These are phyloP conservation scores for Septoria petroselini DNA, from an alignment of 2,329 filamentous ascomycete species.

Conservation along the genomic window DNA sequence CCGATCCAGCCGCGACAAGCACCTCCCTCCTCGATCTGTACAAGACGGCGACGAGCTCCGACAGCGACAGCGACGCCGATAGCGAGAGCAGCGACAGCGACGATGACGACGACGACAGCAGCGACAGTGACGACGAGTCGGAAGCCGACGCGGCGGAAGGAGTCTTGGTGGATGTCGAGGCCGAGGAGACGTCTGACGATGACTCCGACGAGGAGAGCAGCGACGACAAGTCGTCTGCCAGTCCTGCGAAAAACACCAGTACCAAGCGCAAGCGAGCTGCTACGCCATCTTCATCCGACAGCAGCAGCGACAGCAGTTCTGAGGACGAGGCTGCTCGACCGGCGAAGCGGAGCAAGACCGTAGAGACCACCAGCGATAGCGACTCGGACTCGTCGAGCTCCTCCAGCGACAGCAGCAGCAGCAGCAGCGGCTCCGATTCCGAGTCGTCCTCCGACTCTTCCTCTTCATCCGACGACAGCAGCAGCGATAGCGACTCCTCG, in stretches of 20 bases:
- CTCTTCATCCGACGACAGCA: slow-evolving; percentile 7
- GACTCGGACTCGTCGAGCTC: slow-evolving; percentile 25
- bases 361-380: slow-evolving; percentile 24
- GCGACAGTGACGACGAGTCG: slow-evolving; percentile 19
- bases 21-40: slow-evolving; percentile 29
- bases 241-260: slow-evolving; percentile 5
- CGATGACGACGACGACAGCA: no score
- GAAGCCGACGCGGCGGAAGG: slow-evolving; percentile 21
- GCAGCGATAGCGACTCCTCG: slow-evolving; percentile 18
- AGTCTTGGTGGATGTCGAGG: slow-evolving; percentile 25
- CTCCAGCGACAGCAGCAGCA: slow-evolving; percentile 21
- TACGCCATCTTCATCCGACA: slow-evolving; percentile 23
- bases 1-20: not conserved
- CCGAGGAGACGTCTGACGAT: slow-evolving; percentile 28
- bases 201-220: slow-evolving; percentile 24
- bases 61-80: slow-evolving; percentile 15
- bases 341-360: slow-evolving; percentile 33
- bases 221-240: slow-evolving; percentile 10
- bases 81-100: slow-evolving; percentile 22
- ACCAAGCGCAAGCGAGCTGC: slow-evolving; percentile 25
- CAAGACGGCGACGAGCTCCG: slow-evolving; percentile 18
- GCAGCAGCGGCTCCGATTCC: slow-evolving; percentile 32
- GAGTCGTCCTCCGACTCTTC: slow-evolving; percentile 20
- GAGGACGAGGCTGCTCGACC: slow-evolving; percentile 34
- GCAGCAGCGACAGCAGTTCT: slow-evolving; percentile 25